A percentile compares a stretch with the other conserved stretches of the same genome.
Conservation (phyloP, 176 grass and related monocot species). For the Ensete glaucum region DNA sequence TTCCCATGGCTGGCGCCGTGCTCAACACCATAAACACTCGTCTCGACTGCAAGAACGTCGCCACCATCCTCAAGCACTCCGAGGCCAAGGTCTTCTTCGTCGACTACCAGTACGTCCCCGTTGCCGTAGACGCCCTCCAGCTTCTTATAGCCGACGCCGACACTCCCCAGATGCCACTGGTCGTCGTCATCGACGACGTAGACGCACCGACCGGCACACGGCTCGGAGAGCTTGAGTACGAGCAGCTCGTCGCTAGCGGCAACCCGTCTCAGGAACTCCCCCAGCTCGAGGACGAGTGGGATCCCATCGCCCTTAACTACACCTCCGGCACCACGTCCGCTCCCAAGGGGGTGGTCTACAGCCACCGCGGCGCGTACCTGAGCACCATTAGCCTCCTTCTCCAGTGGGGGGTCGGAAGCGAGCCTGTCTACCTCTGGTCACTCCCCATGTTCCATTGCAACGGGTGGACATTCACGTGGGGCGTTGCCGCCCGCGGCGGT, state of each 20-base stretch:
- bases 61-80: slow-evolving; percentile 11
- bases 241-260: background rate
- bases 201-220: background rate
- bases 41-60: background rate
- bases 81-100: slow-evolving; percentile 12
- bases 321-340: slow-evolving; percentile 43
- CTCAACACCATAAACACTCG: slow-evolving; percentile 19
- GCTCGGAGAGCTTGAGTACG: slow-evolving; percentile 7
- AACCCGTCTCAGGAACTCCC: background rate
- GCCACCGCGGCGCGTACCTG: slow-evolving; percentile 58
- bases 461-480: slow-evolving; percentile 77
- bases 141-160: background rate
- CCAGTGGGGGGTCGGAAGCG: slow-evolving; percentile 38
- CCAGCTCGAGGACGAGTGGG: slow-evolving; percentile 39
- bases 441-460: slow-evolving; percentile 91
- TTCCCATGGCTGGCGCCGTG: slow-evolving; percentile 14
- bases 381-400: slow-evolving; percentile 44
- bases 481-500: slow-evolving; percentile 54
- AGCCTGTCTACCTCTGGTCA: slow-evolving; percentile 70
- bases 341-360: slow-evolving; percentile 64
- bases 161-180: background rate
- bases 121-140: background rate
- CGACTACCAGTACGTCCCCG: slow-evolving; percentile 2
- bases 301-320: slow-evolving; percentile 52
- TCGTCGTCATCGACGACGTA: slow-evolving; percentile 2